These are phyloP conservation scores for Tolypocladium tundrense DNA, from an alignment of 2,329 filamentous ascomycete species.

Conservation along the genomic window DNA sequence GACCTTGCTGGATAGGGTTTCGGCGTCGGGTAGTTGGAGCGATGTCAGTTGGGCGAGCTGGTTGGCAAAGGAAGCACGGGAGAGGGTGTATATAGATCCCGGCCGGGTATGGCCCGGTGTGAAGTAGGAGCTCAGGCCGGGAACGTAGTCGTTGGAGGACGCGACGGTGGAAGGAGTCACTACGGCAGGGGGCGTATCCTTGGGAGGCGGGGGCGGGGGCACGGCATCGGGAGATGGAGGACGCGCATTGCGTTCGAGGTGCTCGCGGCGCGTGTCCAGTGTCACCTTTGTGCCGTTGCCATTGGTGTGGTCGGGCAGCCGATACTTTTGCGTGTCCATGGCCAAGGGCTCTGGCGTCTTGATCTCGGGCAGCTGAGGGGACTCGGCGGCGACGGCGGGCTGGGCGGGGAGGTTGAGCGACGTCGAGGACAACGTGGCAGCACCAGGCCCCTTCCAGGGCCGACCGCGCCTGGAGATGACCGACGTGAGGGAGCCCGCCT, in stretches of 20 bases:
- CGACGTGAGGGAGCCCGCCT: constrained; percentile 39
- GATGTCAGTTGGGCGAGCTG: constrained; percentile 89
- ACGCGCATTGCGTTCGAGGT: constrained; percentile 39
- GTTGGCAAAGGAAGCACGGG: constrained; percentile 82
- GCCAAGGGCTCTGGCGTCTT: constrained; percentile 38
- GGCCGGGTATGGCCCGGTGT: constrained; percentile 57
- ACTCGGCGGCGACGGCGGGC: constrained; percentile 16
- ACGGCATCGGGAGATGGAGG: constrained; percentile 23
- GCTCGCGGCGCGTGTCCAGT: constrained; percentile 45
- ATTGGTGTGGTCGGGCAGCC: constrained; percentile 59
- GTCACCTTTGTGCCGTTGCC: constrained; percentile 57
- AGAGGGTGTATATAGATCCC: constrained; percentile 88
- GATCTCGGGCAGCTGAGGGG: constrained; percentile 40
- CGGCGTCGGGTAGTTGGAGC: constrained; percentile 77
- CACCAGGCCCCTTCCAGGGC: constrained; percentile 59
- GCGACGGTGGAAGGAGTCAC: constrained; percentile 15
- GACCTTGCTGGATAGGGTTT: constrained; percentile 73
- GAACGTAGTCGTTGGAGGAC: constrained; percentile 31
- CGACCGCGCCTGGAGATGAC: constrained; percentile 55
- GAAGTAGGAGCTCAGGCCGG: constrained; percentile 52
- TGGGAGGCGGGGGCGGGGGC: constrained; percentile 29
- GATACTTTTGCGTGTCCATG: constrained; percentile 67
- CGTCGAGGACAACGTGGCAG: constrained; percentile 17
- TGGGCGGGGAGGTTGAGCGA: constrained; percentile 13
- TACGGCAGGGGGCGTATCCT: constrained; percentile 26